Base-by-base conservation (phyloP, 371 early-diverging fungal species). In the Sporodiniella umbellata region DNA sequence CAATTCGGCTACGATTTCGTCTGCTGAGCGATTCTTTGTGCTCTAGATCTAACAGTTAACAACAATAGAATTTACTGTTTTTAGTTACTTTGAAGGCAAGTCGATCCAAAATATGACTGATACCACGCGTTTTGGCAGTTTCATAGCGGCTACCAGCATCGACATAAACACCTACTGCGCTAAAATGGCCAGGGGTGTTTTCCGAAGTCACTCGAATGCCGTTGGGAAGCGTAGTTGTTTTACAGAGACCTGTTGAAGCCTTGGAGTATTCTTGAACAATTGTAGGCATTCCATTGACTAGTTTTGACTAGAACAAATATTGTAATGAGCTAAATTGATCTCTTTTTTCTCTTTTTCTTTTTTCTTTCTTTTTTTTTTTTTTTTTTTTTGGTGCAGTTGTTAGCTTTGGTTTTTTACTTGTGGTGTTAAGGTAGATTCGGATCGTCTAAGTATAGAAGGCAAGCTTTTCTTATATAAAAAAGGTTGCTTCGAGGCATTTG, bases 121-220 rank as follows among this genome's bases (percentile, higher is more conserved):
- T 82, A 18, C 96, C 98, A 0, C 81, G 62, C 3, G 85, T 85
- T n/a, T 53, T 44, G 1, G 64, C 68, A 22, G 86, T 82, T 66
- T 98, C 96, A 59, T 89, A 90, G 37, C 93, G 75, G 46, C 93
- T 89, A 22, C 96, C 95, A 5, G 91, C 89, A 58, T 95, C 90
- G 8, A 96, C 84, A 60, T 89, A 94, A 11, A 94, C 88, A 31
- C 95, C 96, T 6, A 89, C 70, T 0, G 91, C 86, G 2, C 89
- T 81, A 68, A 96, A 96, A 62, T 95, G 95, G 4, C 95, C 95
- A 3, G 88, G 89, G 12, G 82, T 80, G 35, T 78, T 81, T 64
- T 88, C 84, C 3, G 92, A 86, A 4, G 89, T 87, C 6, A 98
- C 86, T 0, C 89, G 82, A 25, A 98, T 62, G 3, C 96, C 98